A percentile compares a stretch with the other conserved stretches of the same genome.
phyloP scores from a whole-genome alignment of 495 filamentous ascomycete species.

The Penicillium lagena region DNA sequence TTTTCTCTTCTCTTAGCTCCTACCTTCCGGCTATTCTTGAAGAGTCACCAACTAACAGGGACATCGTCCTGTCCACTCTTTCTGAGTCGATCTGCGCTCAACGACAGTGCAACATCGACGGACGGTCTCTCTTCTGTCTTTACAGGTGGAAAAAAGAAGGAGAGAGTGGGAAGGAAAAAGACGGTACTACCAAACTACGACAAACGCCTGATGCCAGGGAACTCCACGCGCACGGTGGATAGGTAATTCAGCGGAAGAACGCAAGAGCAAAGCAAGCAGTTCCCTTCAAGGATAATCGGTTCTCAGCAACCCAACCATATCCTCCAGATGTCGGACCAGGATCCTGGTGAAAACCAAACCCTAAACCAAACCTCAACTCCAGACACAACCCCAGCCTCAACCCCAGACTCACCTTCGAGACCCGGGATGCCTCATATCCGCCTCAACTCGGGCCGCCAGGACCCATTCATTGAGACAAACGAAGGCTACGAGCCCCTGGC shows the following conservation, averaged over 20 bases:
- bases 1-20: slow-evolving; percentile 6
- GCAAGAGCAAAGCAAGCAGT: too few relatives aligned
- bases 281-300: too few relatives aligned
- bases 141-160: background rate
- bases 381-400: too few relatives aligned
- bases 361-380: too few relatives aligned
- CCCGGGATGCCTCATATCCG: slow-evolving; percentile 45
- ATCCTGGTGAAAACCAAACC: background rate
- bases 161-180: background rate
- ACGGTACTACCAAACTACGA: background rate
- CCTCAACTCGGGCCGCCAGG: slow-evolving; percentile 52
- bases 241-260: too few relatives aligned
- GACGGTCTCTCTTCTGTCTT: background rate
- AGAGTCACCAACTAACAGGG: slow-evolving; percentile 6
- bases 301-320: background rate
- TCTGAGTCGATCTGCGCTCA: slow-evolving; percentile 8
- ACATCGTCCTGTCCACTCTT: slow-evolving; percentile 24
- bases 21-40: slow-evolving; percentile 11
- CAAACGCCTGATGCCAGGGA: background rate
- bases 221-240: background rate
- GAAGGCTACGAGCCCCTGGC: slow-evolving; percentile 17
- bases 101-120: slow-evolving; percentile 5
- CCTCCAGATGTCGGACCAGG: slow-evolving; percentile 15
- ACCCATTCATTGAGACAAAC: slow-evolving; percentile 36
- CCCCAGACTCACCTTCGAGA: background rate